These are phyloP conservation scores for Rubia tinctorum DNA, from an alignment of 305 asterid genomes.

Conservation along the genomic window DNA sequence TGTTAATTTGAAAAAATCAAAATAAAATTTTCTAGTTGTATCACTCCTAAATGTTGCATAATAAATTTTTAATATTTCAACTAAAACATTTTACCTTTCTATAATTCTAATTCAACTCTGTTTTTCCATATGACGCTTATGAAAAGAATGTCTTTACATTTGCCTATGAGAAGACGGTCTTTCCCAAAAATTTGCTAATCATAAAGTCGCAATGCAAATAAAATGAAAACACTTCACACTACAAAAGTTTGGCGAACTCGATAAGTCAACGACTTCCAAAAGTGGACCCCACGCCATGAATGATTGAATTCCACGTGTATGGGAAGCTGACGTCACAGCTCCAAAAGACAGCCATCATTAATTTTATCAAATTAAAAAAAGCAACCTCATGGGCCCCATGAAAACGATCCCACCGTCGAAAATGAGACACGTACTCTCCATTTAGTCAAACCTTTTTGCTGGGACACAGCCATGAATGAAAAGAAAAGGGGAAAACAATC, in stretches of 20 bases:
- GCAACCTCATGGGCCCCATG: constrained; percentile 28
- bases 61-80: no score
- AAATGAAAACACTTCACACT: neutral
- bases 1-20: no score
- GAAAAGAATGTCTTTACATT: no score
- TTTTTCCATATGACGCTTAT: no score
- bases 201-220: neutral
- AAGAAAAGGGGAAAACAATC: no score
- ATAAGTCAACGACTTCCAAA: constrained; percentile 16
- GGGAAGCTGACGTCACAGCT: constrained; percentile 26
- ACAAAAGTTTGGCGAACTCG: neutral
- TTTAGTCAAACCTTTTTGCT: constrained; percentile 40
- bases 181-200: no score
- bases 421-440: constrained; percentile 21
- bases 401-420: constrained; percentile 25
- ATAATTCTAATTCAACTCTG: no score
- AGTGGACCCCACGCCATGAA: constrained; percentile 18
- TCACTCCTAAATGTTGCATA: no score
- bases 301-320: constrained; percentile 44
- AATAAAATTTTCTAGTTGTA: no score
- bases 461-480: constrained; percentile 16
- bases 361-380: constrained; percentile 5
- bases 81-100: no score
- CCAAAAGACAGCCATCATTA: neutral
- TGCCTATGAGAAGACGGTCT: no score